Evolutionary conservation across 371 early-diverging fungal genomes (phyloP), one percentile per base, ranked within the genome.

Genomic region (Parasitella parasitica): DNA sequence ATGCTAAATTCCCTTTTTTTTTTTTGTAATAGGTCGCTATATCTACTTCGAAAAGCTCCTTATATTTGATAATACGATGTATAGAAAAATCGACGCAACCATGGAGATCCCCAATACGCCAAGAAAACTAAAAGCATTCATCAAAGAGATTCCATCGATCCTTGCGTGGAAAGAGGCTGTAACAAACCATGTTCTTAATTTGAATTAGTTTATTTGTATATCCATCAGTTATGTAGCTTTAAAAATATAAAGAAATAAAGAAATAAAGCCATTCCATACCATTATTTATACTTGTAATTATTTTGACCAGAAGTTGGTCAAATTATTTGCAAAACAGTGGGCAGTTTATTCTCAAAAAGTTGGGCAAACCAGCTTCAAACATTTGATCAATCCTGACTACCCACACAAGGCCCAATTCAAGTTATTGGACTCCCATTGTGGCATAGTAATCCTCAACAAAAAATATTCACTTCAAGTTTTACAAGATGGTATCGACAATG

Each of bases 151-250:
- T 26, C 58, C 58, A 36, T 18, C 16, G 46, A 49, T 58, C 12
- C 35, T 58, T 48, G 50, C 58, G 18, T 58, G 49, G 58, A 49
- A 58, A 16, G 50, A 58, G 37, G 58, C 58, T 20, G 36, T 58
- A 3, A 36, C 35, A 18, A 49, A 18, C 22, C 58, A 58, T 58
- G 50, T 35, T 35, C 26, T 58, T 58, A 34, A 58, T 36, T 35
- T 49, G 43, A 49, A 49, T 49, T 49, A 49, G 34, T 20, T 46
- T 15, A 49, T 36, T 35, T 35, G 53, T 53, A 53, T 35, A 53
- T 53, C 35, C 53, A 53, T 35, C 20, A 53, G 35, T 53, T 53
- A 35, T 35, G 16, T 53, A 53, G 37, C 37, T 36, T 13, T 36
- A 36, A 36, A 15, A 36, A 36, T 32, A 32, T 51, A 51, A 51